A percentile compares a stretch with the other conserved stretches of the same genome.
Conservation (phyloP, 176 grass and related monocot species). For the Triticum turgidum region DNA sequence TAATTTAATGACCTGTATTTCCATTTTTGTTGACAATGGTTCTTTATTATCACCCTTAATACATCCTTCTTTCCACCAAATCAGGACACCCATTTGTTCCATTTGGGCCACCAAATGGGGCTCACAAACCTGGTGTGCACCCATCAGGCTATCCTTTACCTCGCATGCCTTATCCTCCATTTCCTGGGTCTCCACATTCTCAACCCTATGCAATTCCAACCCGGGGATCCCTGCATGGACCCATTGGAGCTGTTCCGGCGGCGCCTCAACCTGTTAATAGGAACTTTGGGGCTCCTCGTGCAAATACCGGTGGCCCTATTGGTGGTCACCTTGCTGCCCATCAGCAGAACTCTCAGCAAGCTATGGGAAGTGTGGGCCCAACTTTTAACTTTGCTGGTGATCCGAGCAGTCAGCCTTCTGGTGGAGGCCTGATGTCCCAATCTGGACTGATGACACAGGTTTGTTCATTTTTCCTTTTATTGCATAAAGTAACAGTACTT, state of each 20-base stretch:
- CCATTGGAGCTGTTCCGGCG: constrained; percentile 76
- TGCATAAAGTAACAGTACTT: constrained; percentile 22
- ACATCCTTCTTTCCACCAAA: background rate
- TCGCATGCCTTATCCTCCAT: constrained; percentile 78
- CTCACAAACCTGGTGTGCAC: constrained; percentile 73
- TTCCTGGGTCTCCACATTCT: constrained; percentile 85
- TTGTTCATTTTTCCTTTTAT: constrained; percentile 14
- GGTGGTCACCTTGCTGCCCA: constrained; percentile 82
- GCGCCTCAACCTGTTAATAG: constrained; percentile 80
- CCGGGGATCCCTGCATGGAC: constrained; percentile 76
- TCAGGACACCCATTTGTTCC: constrained; percentile 76
- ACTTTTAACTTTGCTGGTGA: constrained; percentile 63
- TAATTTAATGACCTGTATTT: background rate
- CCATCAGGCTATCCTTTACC: constrained; percentile 76
- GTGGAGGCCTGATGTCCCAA: constrained; percentile 72
- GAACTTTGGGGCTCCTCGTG: constrained; percentile 76
- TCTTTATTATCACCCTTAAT: background rate
- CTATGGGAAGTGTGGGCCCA: constrained; percentile 66
- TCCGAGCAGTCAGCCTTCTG: constrained; percentile 83
- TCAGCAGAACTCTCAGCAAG: constrained; percentile 88
- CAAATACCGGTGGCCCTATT: constrained; percentile 82
- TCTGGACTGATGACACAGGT: constrained; percentile 99
- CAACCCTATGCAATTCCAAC: constrained; percentile 96
- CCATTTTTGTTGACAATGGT: background rate
- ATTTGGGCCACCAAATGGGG: constrained; percentile 83